These are phyloP conservation scores for Atalantia buxifolia DNA, from an alignment of 345 rosid species.

Conservation along the genomic window DNA sequence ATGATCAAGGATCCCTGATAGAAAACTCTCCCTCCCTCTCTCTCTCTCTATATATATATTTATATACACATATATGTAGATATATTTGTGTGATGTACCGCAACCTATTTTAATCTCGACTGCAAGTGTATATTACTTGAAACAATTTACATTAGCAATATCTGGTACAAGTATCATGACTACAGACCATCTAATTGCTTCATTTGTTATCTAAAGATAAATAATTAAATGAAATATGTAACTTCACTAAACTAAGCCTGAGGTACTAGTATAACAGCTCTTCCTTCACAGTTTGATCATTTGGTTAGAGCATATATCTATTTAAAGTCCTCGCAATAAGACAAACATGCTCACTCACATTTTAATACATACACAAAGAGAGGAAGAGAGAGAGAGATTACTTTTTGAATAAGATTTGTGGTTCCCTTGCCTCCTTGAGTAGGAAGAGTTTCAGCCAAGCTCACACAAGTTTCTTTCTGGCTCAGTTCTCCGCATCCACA, in stretches of 20 bases:
- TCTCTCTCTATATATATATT: too few species aligned
- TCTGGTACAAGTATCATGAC: background rate
- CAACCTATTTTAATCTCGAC: background rate
- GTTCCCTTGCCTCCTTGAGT: slow-evolving; percentile 57
- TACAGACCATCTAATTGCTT: background rate
- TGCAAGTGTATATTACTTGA: background rate
- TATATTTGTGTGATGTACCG: too few species aligned
- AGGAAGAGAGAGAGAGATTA: slow-evolving; percentile 14
- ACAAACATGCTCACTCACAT: too few species aligned
- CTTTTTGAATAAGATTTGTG: slow-evolving; percentile 85
- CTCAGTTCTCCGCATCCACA: slow-evolving; percentile 87
- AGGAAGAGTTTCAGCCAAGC: slow-evolving; percentile 57
- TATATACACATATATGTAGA: too few species aligned
- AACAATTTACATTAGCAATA: background rate
- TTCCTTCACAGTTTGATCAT: background rate
- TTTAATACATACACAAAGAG: background rate
- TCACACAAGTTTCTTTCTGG: slow-evolving; percentile 78
- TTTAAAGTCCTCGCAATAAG: background rate
- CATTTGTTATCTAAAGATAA: background rate
- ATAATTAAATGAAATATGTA: background rate
- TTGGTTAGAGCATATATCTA: background rate
- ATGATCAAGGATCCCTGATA: too few species aligned
- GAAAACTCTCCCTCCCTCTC: too few species aligned
- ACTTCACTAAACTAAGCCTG: background rate
- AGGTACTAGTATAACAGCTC: background rate